phyloP scores from a whole-genome alignment of 208 protist species.

The Trypanosoma grayi region DNA sequence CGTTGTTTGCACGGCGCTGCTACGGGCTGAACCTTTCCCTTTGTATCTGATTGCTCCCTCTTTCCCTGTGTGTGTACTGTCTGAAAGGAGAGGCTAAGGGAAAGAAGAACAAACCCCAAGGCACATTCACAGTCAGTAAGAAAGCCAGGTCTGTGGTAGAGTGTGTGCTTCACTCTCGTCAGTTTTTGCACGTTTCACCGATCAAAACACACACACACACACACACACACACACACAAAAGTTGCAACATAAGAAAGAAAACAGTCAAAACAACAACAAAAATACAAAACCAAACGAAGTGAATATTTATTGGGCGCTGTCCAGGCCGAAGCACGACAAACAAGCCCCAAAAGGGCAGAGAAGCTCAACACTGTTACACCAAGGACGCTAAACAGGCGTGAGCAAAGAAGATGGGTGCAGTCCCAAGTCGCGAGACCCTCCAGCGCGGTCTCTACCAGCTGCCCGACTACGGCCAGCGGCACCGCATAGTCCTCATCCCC shows the following conservation, averaged over 20 bases:
- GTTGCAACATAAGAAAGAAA: not conserved
- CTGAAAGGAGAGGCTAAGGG: too few relatives aligned
- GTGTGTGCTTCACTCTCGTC: too few relatives aligned
- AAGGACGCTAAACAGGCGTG: too few relatives aligned
- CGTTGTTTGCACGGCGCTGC: too few relatives aligned
- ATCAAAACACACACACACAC: not conserved
- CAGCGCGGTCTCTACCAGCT: slow-evolving; percentile 4
- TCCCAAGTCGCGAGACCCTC: slow-evolving; percentile 15
- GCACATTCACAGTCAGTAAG: too few relatives aligned
- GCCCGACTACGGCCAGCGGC: slow-evolving; percentile 14
- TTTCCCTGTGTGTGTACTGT: too few relatives aligned
- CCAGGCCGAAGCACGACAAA: not conserved
- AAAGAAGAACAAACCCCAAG: too few relatives aligned
- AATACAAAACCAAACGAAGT: not conserved
- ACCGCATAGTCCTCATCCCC: slow-evolving; percentile 16
- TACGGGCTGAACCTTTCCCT: too few relatives aligned
- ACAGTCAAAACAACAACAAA: not conserved
- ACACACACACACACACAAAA: not conserved
- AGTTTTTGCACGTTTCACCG: too few relatives aligned
- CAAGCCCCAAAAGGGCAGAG: not conserved
- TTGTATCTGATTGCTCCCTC: too few relatives aligned
- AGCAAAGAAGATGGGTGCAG: slow-evolving; percentile 10
- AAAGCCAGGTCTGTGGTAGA: too few relatives aligned
- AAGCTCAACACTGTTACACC: not conserved
- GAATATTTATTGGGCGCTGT: too few relatives aligned